Evolutionary conservation across 257 asterid species (phyloP), one percentile per base, ranked within the genome.

Genomic region (Solanum lycopersicoides): DNA sequence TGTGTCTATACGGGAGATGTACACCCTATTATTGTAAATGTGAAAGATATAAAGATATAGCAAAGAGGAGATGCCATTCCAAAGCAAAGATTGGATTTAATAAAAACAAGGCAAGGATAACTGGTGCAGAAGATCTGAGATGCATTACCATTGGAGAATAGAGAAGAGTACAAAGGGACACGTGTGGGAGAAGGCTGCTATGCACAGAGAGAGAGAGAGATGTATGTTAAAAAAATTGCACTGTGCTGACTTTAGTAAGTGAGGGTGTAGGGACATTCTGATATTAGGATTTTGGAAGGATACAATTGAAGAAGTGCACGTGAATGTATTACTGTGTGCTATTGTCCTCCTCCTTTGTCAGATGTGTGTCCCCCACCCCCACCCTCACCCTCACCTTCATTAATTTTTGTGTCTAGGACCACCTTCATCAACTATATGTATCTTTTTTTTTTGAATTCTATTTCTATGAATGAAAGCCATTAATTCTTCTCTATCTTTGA

Each of bases 231-330:
- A 63, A 63, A 69, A 39, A 75, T 23, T 77, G 39, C n/a, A 77
- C 39, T 79, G 84, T 79, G 84, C 84, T 45, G 84, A 79, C 84
- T 79, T 79, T 45, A 45, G 84, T 47, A 28, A 45, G 66, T 28
- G 84, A 79, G 25, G 42, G 9, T 21, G 88, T 90, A 89, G 92
- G 75, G 96, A 92, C 93, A 92, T 92, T 91, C 94, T 92, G 93
- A 92, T 76, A 82, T 90, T 88, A 15, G 84, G 84, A 79, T 79
- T 79, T 79, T 79, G 88, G 87, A 92, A 76, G 65, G 76, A 56
- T 79, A 74, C 82, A 68, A 86, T 56, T 83, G 88, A 82, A 87
- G 91, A 93, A 86, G 94, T 94, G 95, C 97, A 94, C 97, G 97
- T 94, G 97, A 94, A 93, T 87, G 88, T 90, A 92, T 91, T 88